Base-by-base conservation (phyloP, 139 green algal species). In the Chlamydomonas sphaeroides region DNA sequence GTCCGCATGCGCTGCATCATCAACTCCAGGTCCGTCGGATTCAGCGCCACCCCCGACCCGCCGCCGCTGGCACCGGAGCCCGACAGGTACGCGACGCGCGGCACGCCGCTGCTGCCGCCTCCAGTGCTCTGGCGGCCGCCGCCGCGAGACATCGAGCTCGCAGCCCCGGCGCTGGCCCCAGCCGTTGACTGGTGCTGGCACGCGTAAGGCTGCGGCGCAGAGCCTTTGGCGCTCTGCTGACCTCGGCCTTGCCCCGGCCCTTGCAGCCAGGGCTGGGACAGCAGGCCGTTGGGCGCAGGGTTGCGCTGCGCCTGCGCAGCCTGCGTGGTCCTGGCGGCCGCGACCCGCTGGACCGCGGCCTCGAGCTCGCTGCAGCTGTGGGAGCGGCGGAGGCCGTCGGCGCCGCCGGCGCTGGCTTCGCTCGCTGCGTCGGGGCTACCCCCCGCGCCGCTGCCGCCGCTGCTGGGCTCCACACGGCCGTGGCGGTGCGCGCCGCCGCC, bases 21-120 rank as follows among this genome's bases (percentile, higher is more conserved):
- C 42, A 84, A 39, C 42, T 84, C 67, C 7, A 81, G 28, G 4
- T 88, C 83, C 14, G 45, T n/a, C n/a, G n/a, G n/a, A n/a, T n/a
- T n/a, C n/a, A n/a, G n/a, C n/a, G n/a, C n/a, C n/a, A n/a, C n/a
- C n/a, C n/a, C n/a, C n/a, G n/a, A n/a, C n/a, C n/a, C n/a, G n/a
- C n/a, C 45, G 14, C 45, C 45, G 45, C 45, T 53, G 45, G 14
- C 45, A 14, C 45, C 45, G 14, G 45, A 53, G 11, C 45, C 45
- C 11, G 45, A 10, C 45, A 21, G 10, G 45, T 10, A 10, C 45
- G 45, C 45, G 14, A 53, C 11, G 14, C 14, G 45, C 45, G 10
- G 45, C 11, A 53, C 10, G 45, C 45, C 10, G 45, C 45, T 14
- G 45, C 45, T 14, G 45, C 11, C 11, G 45, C 45, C 45, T 53